A percentile compares a stretch with the other conserved stretches of the same genome.
Evolutionary conservation across 495 filamentous ascomycete species (phyloP).

Genomic region (Friedmanniomyces simplex): DNA sequence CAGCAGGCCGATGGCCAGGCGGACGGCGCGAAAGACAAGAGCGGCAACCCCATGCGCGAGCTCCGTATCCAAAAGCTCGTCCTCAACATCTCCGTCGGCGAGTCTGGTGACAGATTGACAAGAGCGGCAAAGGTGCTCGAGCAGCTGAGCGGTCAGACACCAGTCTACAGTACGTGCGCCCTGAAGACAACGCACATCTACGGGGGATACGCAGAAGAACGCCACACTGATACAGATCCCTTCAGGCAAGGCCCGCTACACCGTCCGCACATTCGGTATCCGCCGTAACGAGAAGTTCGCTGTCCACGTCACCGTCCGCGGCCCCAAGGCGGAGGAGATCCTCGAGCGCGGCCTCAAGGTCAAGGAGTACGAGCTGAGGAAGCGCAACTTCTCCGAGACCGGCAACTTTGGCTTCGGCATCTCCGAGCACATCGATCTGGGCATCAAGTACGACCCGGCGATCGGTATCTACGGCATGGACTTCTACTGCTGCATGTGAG

Average conservation of each 20-base stretch:
- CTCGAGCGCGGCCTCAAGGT: slow-evolving; percentile 99
- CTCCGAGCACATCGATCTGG: slow-evolving; percentile 99
- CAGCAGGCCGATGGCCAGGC: slow-evolving; percentile 22
- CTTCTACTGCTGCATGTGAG: slow-evolving; percentile 99
- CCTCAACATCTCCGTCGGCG: slow-evolving; percentile 99
- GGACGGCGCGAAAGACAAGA: slow-evolving; percentile 36
- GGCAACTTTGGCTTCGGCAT: slow-evolving; percentile 99
- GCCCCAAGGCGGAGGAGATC: slow-evolving; percentile 99
- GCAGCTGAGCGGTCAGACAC: slow-evolving; percentile 98
- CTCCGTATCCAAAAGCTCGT: slow-evolving; percentile 99
- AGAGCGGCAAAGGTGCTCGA: slow-evolving; percentile 99
- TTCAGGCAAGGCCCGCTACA: slow-evolving; percentile 97
- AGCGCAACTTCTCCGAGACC: slow-evolving; percentile 98
- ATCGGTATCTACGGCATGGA: slow-evolving; percentile 99
- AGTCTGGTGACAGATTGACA: slow-evolving; percentile 99
- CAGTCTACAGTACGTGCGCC: slow-evolving; percentile 75
- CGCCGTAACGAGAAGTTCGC: slow-evolving; percentile 99
- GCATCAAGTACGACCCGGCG: slow-evolving; percentile 99
- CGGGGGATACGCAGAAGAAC: not conserved
- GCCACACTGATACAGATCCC: not conserved
- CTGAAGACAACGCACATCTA: not conserved
- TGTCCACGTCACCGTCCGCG: slow-evolving; percentile 98
- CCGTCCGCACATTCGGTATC: slow-evolving; percentile 99
- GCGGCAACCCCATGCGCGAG: slow-evolving; percentile 96
- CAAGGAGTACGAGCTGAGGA: slow-evolving; percentile 99